Evolutionary conservation across 2,329 filamentous ascomycete species (phyloP).

Genomic region (Phyllosticta paracitricarpa): DNA sequence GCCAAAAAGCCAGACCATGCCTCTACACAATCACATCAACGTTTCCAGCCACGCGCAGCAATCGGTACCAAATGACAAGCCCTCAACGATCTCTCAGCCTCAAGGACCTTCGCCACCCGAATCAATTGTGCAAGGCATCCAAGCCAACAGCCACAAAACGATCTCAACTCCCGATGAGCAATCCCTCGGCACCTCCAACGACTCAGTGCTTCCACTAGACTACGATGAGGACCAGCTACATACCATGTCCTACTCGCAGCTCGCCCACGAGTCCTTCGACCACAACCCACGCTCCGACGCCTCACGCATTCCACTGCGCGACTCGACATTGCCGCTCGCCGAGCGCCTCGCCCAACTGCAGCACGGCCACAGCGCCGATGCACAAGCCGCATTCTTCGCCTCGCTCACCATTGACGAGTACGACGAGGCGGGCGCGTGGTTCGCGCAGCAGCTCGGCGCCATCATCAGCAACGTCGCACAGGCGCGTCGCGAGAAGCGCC

Average conservation of each 20-base stretch:
- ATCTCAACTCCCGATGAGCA: neutral
- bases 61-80: too few relatives aligned
- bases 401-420: conserved; percentile 45
- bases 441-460: conserved; percentile 44
- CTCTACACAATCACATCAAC: too few relatives aligned
- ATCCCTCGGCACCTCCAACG: neutral
- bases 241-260: conserved; percentile 37
- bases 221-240: conserved; percentile 37
- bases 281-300: conserved; percentile 18
- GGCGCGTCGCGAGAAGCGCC: conserved; percentile 44
- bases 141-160: neutral
- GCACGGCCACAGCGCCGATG: conserved; percentile 14
- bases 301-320: neutral
- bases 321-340: conserved; percentile 12
- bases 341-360: neutral
- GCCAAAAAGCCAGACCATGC: too few relatives aligned
- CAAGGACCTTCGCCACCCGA: neutral
- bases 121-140: neutral
- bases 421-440: conserved; percentile 53
- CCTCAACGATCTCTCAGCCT: too few relatives aligned
- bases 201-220: conserved; percentile 22
- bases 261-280: conserved; percentile 43
- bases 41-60: too few relatives aligned
- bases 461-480: conserved; percentile 43
- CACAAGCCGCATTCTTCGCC: conserved; percentile 42